Base-by-base conservation (phyloP, 257 asterid species). In the Fraxinus americana region DNA sequence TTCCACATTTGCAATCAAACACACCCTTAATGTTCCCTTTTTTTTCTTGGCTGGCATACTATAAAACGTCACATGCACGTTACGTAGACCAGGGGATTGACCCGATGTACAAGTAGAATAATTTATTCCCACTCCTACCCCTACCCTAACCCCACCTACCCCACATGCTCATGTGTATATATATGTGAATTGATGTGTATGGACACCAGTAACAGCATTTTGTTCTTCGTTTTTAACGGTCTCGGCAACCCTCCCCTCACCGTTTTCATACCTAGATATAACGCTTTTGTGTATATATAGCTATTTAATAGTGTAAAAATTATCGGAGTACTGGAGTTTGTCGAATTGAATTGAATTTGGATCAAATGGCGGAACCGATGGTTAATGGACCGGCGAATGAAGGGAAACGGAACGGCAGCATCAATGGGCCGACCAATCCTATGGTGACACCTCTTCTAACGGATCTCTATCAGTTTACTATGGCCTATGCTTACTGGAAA, bases 401-500 rank as follows among this genome's bases (percentile, higher is more conserved):
- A 16, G 85, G 61, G 71, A 25, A n/a, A 4, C 57, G 39, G 48
- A 45, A 81, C 35, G 85, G 80, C 30, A 74, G 32, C 45, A 86
- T 87, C 76, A 89, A 78, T 66, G 87, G 94, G 32, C 98, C 98
- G 19, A 93, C 98, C 69, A 93, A 95, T 92, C 97, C 99, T 1
- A 95, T 93, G 97, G 97, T 93, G 50, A 91, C 99, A 10, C 99
- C 99, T 85, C 87, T 95, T 7, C 88, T 95, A 76, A 95, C 99
- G 83, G 99, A 93, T 87, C 97, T 95, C 73, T 95, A 95, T 84
- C 98, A 95, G 91, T 95, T 93, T 82, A 90, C 98, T 71, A 93
- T 95, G 99, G 99, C 98, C 35, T 95, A 95, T 81, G 99, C 99
- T 59, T 93, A 95, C 84, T 95, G 99, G 99, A 95, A 91, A 89